Percentiles rank a stretch among this genome's conserved stretches.
Conservation (phyloP, 306 rosid genomes). For the Abrus pulchellus region DNA sequence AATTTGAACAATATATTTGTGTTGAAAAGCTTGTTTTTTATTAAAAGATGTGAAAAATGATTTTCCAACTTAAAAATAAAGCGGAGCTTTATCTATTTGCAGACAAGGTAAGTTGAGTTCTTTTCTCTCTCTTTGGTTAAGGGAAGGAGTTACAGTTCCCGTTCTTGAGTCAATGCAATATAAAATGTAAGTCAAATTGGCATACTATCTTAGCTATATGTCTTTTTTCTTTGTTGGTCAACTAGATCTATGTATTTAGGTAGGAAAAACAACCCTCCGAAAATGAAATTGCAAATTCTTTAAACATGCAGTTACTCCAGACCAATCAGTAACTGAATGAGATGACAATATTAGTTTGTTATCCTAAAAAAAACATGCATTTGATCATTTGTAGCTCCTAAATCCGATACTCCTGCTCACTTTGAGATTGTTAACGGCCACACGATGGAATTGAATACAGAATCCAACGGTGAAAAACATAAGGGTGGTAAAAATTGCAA, state of each 20-base stretch:
- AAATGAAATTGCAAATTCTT: not conserved
- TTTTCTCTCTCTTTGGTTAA: no score
- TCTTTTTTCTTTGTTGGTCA: not conserved
- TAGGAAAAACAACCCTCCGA: not conserved
- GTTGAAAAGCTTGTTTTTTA: no score
- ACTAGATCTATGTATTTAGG: not conserved
- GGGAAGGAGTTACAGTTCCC: no score
- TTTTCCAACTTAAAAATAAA: no score
- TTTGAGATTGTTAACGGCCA: not conserved
- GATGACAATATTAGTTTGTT: not conserved
- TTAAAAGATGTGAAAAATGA: no score
- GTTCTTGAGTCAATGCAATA: no score
- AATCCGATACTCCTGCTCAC: not conserved
- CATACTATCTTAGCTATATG: no score
- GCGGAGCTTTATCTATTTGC: no score
- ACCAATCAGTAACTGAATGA: not conserved
- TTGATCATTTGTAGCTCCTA: not conserved
- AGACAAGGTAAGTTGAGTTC: no score
- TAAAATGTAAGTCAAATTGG: no score
- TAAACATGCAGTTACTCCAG: not conserved
- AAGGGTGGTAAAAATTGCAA: not conserved
- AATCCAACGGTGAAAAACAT: not conserved
- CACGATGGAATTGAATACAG: not conserved
- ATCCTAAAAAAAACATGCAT: not conserved
- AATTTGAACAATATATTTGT: no score